Percentiles rank a stretch among this genome's conserved stretches.
Conservation (phyloP, 306 rosid species). For the Glycine latifolia region DNA sequence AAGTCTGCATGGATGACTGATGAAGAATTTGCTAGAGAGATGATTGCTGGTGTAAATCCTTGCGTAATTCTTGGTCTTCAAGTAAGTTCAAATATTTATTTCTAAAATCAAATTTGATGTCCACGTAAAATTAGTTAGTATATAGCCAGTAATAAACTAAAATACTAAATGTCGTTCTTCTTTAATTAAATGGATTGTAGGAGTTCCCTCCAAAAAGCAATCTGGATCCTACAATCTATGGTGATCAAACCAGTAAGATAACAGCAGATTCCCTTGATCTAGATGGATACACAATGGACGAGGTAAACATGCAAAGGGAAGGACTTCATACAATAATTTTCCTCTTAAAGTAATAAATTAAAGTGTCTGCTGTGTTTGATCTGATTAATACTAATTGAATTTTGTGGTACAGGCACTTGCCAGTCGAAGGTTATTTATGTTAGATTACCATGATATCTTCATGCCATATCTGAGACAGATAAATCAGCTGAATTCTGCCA, state of each 20-base stretch:
- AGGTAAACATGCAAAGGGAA: conserved; percentile 53
- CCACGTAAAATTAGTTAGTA: background rate
- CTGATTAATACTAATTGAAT: background rate
- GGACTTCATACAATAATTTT: background rate
- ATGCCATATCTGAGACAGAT: conserved; percentile 73
- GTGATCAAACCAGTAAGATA: conserved; percentile 81
- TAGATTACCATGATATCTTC: conserved; percentile 79
- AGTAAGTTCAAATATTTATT: conserved; percentile 53
- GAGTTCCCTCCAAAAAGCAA: conserved; percentile 83
- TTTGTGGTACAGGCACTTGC: conserved; percentile 64
- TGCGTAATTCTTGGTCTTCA: conserved; percentile 62
- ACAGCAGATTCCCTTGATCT: conserved; percentile 54
- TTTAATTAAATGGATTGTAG: conserved; percentile 49
- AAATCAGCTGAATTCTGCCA: conserved; percentile 57
- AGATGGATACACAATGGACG: conserved; percentile 61
- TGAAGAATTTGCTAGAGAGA: conserved; percentile 90
- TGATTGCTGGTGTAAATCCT: conserved; percentile 91
- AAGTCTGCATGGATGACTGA: conserved; percentile 84
- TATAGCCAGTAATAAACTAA: background rate
- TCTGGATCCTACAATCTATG: conserved; percentile 60
- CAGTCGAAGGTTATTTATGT: conserved; percentile 53
- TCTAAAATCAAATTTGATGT: background rate
- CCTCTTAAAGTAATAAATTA: conserved; percentile 1
- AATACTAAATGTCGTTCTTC: background rate
- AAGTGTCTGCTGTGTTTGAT: no score